Conservation (phyloP, 2,329 filamentous ascomycete species). For the Aspergillus pseudoglaucus region DNA sequence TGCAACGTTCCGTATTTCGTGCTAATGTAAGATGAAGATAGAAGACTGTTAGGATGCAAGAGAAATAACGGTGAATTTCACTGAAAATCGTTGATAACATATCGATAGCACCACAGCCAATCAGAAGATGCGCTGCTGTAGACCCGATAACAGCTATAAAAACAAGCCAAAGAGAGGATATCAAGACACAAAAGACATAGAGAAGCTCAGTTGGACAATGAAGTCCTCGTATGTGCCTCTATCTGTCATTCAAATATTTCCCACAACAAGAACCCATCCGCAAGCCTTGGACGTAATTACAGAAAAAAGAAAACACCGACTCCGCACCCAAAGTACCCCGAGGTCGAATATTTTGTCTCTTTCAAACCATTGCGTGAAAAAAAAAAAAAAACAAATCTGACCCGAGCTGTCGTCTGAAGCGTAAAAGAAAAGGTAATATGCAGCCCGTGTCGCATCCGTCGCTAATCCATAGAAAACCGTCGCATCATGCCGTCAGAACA, state of each 20-base stretch:
- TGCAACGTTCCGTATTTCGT: too few relatives aligned
- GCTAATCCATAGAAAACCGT: conserved; percentile 12
- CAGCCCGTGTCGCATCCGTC: neutral
- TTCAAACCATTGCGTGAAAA: neutral
- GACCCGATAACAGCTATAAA: neutral
- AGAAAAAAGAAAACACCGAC: neutral
- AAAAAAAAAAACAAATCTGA: too few relatives aligned
- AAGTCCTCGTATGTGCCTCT: neutral
- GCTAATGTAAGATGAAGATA: neutral
- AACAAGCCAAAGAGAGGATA: neutral
- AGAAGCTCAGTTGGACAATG: neutral
- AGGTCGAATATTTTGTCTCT: neutral
- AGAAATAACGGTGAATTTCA: neutral
- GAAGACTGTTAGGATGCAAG: neutral
- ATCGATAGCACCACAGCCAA: neutral
- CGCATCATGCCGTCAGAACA: conserved; percentile 10
- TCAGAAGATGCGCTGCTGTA: neutral
- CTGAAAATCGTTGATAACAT: neutral
- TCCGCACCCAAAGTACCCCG: neutral
- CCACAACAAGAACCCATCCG: neutral
- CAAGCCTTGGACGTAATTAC: neutral
- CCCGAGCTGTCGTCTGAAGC: neutral
- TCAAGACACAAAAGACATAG: neutral
- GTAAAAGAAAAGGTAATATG: neutral
- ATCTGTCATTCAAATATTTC: too few relatives aligned